Evolutionary conservation across 192 early-diverging fungal species (phyloP).

Genomic region (Jimgerdemannia lactiflua): DNA sequence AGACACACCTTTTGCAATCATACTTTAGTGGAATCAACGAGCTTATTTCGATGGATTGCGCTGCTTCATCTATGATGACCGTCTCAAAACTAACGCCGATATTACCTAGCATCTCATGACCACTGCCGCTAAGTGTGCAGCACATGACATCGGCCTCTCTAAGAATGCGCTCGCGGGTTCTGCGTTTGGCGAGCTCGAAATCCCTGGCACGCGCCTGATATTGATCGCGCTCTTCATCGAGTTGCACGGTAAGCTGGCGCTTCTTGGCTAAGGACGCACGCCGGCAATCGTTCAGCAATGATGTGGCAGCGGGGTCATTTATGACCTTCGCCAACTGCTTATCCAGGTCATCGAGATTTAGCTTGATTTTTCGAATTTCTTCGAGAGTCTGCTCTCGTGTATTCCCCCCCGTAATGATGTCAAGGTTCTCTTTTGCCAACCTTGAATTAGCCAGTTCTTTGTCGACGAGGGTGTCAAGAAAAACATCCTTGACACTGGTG

Average conservation of each 20-base stretch:
- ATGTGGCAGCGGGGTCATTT: slow-evolving; percentile 30
- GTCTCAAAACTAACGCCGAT: slow-evolving; percentile 69
- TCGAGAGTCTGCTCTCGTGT: slow-evolving; percentile 30
- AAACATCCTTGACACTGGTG: slow-evolving; percentile 66
- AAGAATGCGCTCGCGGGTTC: slow-evolving; percentile 63
- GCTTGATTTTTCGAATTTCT: slow-evolving; percentile 32
- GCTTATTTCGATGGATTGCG: slow-evolving; percentile 86
- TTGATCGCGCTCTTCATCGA: slow-evolving; percentile 28
- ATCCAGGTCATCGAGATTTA: slow-evolving; percentile 36
- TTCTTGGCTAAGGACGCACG: slow-evolving; percentile 19
- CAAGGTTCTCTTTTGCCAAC: slow-evolving; percentile 18
- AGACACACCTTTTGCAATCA: slow-evolving; percentile 73
- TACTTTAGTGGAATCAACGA: slow-evolving; percentile 88
- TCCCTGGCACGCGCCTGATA: slow-evolving; percentile 12
- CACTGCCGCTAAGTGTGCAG: slow-evolving; percentile 83
- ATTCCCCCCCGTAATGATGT: slow-evolving; percentile 3
- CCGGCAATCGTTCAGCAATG: slow-evolving; percentile 11
- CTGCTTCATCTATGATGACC: slow-evolving; percentile 96
- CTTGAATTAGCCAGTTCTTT: slow-evolving; percentile 47
- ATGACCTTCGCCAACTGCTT: slow-evolving; percentile 36
- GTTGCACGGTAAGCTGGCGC: slow-evolving; percentile 25
- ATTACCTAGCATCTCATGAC: slow-evolving; percentile 75
- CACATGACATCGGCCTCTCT: slow-evolving; percentile 80
- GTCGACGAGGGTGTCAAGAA: slow-evolving; percentile 67
- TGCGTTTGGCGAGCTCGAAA: slow-evolving; percentile 18